Base-by-base conservation (phyloP, 768 basidiomycete genomes). In the Phaeolepiota aurea region DNA sequence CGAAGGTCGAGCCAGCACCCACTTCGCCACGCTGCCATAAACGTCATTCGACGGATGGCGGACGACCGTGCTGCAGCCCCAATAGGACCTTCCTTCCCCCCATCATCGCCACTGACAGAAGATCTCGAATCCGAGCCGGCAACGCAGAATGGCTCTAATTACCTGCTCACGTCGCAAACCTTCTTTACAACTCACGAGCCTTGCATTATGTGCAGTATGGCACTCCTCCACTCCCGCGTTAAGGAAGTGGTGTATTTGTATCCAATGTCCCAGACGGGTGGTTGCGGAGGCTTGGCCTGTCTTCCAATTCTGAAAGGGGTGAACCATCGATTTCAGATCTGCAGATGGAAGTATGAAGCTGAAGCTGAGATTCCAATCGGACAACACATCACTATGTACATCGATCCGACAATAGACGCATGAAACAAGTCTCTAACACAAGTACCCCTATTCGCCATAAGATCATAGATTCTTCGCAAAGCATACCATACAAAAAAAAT, bases 191-290 rank as follows among this genome's bases (percentile, higher is more conserved):
- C 90, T 7, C 94, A 99, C 61, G 96, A 99, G 51, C 96, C 96
- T 0, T 99, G 96, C 51, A 74, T 99, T 42, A 91, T 98, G 89
- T 99, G 96, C 58, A 78, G 82, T 51, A 99, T 99, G 96, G 89
- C 92, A 2, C 64, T 98, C 15, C 65, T 96, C 4, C 96, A 99
- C 60, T 92, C 88, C 1, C 77, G 96, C n/a, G 89, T 97, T 42
- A 83, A 85, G 51, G 81, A 91, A 45, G 74, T 98, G 4, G 72
- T 88, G 54, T 79, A 82, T 54, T 55, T 97, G 22, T 54, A 76
- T 18, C 75, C 83, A 1, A 87, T 87, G 78, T 62, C 69, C 0
- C 63, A 70, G 39, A 92, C 89, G 0, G 94, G 96, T 19, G 94
- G 93, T 0, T 91, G 89, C 45, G 89, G 92, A 10, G 76, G 87